A percentile compares a stretch with the other conserved stretches of the same genome.
These are phyloP conservation scores for Daldinia concentrica DNA, from an alignment of 495 filamentous ascomycete species.

Conservation along the genomic window DNA sequence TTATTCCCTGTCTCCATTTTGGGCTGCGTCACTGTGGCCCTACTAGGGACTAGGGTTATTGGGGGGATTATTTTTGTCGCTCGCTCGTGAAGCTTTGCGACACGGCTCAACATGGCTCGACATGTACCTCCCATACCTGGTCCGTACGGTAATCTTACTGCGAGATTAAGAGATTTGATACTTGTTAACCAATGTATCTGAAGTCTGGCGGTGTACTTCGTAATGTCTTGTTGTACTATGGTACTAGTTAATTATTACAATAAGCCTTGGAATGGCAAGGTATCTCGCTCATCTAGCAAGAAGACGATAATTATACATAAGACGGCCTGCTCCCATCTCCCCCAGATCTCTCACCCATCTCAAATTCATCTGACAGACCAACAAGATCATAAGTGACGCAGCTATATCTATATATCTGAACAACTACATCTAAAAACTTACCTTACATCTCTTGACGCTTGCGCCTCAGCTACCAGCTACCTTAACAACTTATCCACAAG, in stretches of 20 bases:
- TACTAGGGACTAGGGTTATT: slow-evolving; percentile 9
- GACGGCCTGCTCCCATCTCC: slow-evolving; percentile 50
- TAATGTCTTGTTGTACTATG: slow-evolving; percentile 8
- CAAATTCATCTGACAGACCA: slow-evolving; percentile 36
- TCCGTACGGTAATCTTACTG: slow-evolving; percentile 37
- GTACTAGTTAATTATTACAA: slow-evolving; percentile 32
- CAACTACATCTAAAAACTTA: slow-evolving; percentile 6
- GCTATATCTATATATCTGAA: slow-evolving; percentile 3
- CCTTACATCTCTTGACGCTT: slow-evolving; percentile 9
- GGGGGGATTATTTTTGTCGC: slow-evolving; percentile 43
- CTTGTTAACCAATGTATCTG: slow-evolving; percentile 22
- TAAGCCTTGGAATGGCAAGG: slow-evolving; percentile 33
- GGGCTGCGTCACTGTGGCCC: slow-evolving; percentile 45
- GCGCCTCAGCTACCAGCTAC: neutral
- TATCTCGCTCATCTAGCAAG: slow-evolving; percentile 28
- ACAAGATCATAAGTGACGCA: slow-evolving; percentile 11
- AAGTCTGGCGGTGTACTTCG: slow-evolving; percentile 32
- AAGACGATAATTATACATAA: slow-evolving; percentile 54
- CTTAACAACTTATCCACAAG: neutral
- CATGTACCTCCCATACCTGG: slow-evolving; percentile 33
- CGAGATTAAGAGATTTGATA: slow-evolving; percentile 35
- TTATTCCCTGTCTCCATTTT: slow-evolving; percentile 38
- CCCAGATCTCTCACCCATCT: slow-evolving; percentile 33
- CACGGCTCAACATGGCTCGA: slow-evolving; percentile 12
- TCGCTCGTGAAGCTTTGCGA: slow-evolving; percentile 35